These are phyloP conservation scores for Candida taoyuanica DNA, from an alignment of 805 yeast species.

Conservation along the genomic window DNA sequence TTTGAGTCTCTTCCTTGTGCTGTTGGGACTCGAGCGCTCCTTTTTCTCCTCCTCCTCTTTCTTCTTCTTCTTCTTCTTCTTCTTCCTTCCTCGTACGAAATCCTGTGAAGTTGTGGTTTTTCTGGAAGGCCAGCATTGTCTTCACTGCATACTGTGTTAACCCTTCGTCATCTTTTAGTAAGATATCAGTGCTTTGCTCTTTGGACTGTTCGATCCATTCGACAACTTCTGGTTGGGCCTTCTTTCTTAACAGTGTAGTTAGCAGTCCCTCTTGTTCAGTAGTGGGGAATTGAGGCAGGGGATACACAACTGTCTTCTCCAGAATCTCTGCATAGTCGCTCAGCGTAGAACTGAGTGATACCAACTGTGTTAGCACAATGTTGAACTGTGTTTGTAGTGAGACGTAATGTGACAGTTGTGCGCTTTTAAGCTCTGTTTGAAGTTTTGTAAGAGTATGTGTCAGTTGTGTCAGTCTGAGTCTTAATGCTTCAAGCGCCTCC, in stretches of 20 bases:
- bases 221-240: slow-evolving; percentile 84
- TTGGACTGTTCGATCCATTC: slow-evolving; percentile 66
- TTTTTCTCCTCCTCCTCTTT: slow-evolving; percentile 6
- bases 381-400: slow-evolving; percentile 80
- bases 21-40: too few relatives aligned
- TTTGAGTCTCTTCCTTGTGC: slow-evolving; percentile 4
- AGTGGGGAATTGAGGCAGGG: slow-evolving; percentile 80
- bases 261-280: slow-evolving; percentile 77
- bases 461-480: slow-evolving; percentile 58
- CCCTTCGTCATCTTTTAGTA: slow-evolving; percentile 48
- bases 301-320: slow-evolving; percentile 70
- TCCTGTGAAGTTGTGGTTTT: slow-evolving; percentile 59
- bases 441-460: slow-evolving; percentile 57
- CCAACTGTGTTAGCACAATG: slow-evolving; percentile 76
- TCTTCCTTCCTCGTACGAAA: slow-evolving; percentile 49
- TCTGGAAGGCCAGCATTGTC: slow-evolving; percentile 47
- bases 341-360: slow-evolving; percentile 68
- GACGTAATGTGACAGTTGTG: slow-evolving; percentile 49
- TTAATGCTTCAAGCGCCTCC: slow-evolving; percentile 55
- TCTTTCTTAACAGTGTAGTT: slow-evolving; percentile 81
- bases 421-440: slow-evolving; percentile 46
- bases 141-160: slow-evolving; percentile 66
- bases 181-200: slow-evolving; percentile 23
- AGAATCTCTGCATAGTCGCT: slow-evolving; percentile 56
- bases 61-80: slow-evolving; percentile 18